A percentile compares a stretch with the other conserved stretches of the same genome.
These are phyloP conservation scores for Penicillium vulpinum DNA, from an alignment of 2,329 filamentous ascomycete species.

Conservation along the genomic window DNA sequence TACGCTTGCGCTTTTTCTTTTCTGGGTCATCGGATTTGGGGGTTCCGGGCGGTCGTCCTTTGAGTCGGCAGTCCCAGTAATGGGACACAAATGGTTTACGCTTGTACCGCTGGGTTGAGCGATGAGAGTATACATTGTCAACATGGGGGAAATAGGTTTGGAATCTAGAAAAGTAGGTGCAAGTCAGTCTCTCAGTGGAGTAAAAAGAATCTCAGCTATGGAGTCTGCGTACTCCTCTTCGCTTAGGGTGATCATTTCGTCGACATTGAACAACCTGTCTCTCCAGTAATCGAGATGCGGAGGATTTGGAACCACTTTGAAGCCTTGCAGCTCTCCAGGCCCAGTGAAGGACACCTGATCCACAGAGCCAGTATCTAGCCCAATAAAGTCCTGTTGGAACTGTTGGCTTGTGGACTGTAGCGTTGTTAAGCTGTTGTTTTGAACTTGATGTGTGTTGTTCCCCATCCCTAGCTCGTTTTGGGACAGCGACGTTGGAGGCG, in stretches of 20 bases:
- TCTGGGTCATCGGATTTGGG: slow-evolving; percentile 76
- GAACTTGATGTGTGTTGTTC: slow-evolving; percentile 10
- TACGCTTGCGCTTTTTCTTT: slow-evolving; percentile 79
- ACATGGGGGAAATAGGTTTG: slow-evolving; percentile 80
- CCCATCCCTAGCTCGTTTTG: slow-evolving; percentile 12
- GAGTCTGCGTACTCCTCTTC: slow-evolving; percentile 65
- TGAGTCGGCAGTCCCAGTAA: slow-evolving; percentile 82
- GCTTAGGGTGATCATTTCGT: slow-evolving; percentile 69
- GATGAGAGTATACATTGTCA: slow-evolving; percentile 82
- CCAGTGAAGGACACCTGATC: slow-evolving; percentile 26
- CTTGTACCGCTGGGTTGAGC: slow-evolving; percentile 78
- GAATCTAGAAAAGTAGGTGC: slow-evolving; percentile 54
- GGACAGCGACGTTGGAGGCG: background rate
- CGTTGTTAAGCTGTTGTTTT: slow-evolving; percentile 23
- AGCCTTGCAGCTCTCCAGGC: slow-evolving; percentile 27
- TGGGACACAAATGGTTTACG: slow-evolving; percentile 79
- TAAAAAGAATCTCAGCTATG: slow-evolving; percentile 3
- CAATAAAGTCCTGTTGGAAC: slow-evolving; percentile 20
- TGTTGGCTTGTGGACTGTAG: slow-evolving; percentile 19
- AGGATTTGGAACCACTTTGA: slow-evolving; percentile 63
- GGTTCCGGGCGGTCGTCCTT: slow-evolving; percentile 75
- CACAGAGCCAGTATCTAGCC: slow-evolving; percentile 8
- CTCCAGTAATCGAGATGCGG: slow-evolving; percentile 70
- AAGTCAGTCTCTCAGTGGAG: background rate
- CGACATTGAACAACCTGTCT: slow-evolving; percentile 71